Percentiles rank a stretch among this genome's conserved stretches.
Conservation (phyloP, 2,329 filamentous ascomycete species). For the Mariannaea elegans region DNA sequence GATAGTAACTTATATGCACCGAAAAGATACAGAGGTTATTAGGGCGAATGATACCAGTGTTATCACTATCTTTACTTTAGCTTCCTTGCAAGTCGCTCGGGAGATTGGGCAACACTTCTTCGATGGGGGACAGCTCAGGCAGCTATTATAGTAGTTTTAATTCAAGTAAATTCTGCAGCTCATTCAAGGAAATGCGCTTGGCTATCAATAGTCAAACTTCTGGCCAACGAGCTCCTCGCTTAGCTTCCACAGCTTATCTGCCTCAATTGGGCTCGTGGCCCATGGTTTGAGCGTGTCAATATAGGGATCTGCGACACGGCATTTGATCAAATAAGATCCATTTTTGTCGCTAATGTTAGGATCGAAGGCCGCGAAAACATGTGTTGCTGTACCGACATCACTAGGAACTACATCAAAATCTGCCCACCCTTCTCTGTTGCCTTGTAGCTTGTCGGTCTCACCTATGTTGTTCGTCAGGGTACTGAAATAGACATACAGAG, state of each 20-base stretch:
- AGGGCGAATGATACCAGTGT: too few species aligned
- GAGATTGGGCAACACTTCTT: too few species aligned
- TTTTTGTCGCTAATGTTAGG: slow-evolving; percentile 46
- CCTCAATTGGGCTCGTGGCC: slow-evolving; percentile 45
- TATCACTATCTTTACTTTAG: too few species aligned
- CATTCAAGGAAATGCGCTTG: too few species aligned
- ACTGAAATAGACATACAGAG: fast-evolving
- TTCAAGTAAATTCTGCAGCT: too few species aligned
- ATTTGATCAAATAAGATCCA: slow-evolving; percentile 44
- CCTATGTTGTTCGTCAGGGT: slow-evolving; percentile 11
- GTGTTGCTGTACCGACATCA: slow-evolving; percentile 45
- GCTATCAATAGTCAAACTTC: slow-evolving; percentile 45
- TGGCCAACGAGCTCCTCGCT: slow-evolving; percentile 57
- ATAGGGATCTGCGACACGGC: slow-evolving; percentile 44
- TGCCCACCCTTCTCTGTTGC: slow-evolving; percentile 36
- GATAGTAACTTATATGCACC: too few species aligned
- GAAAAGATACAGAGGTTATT: too few species aligned
- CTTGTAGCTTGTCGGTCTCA: slow-evolving; percentile 32
- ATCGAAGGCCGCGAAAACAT: slow-evolving; percentile 50
- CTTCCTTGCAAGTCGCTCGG: too few species aligned
- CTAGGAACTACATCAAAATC: slow-evolving; percentile 30
- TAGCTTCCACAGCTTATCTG: slow-evolving; percentile 55
- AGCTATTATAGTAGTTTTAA: too few species aligned
- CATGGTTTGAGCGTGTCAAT: slow-evolving; percentile 42
- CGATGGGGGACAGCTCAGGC: too few species aligned